These are phyloP conservation scores for Alopecurus myosuroides DNA, from an alignment of 176 grass and related monocot species.

Conservation along the genomic window DNA sequence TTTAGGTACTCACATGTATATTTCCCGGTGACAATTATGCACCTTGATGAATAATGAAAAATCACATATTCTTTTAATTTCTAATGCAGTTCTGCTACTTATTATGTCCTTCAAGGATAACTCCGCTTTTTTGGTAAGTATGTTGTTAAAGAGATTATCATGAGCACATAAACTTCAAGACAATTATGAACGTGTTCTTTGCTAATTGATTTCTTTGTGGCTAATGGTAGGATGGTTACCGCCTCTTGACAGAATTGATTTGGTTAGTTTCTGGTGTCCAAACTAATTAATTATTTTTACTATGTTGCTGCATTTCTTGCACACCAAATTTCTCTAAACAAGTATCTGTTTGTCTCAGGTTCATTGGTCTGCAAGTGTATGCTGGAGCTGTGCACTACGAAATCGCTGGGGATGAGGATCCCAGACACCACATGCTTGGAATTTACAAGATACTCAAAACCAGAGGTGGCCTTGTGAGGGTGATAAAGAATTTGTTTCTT, in stretches of 20 bases:
- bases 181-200: not conserved
- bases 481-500: not conserved
- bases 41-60: not conserved
- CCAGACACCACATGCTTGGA: not conserved
- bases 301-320: not conserved
- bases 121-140: not conserved
- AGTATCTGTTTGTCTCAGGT: not conserved
- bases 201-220: not conserved
- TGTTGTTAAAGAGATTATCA: not conserved
- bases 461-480: not conserved
- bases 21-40: not conserved
- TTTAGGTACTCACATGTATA: not conserved
- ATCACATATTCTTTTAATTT: not conserved
- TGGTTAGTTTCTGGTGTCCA: not conserved
- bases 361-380: not conserved
- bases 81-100: not conserved
- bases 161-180: not conserved
- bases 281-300: not conserved
- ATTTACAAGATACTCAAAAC: constrained; percentile 4
- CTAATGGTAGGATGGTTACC: not conserved
- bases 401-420: not conserved
- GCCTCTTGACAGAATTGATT: not conserved
- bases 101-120: constrained; percentile 6
- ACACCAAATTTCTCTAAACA: not conserved
- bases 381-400: not conserved